Evolutionary conservation across 164 flowering plant genomes (phyloP).

Genomic region (Aristolochia contorta): DNA sequence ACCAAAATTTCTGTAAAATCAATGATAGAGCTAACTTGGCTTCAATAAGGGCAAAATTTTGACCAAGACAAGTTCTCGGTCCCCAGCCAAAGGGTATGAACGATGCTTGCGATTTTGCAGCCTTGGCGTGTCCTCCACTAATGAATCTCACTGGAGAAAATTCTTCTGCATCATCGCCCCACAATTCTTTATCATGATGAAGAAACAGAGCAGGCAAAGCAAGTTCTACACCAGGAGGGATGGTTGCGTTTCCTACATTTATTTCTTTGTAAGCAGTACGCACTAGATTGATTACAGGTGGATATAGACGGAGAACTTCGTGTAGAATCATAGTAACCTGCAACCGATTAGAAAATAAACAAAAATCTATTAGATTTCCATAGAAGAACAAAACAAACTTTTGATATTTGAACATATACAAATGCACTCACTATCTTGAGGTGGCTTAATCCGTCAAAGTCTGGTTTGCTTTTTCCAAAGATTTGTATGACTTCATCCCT

Average conservation of each 20-base stretch:
- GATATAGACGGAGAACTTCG: constrained; percentile 4
- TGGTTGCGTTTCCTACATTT: background rate
- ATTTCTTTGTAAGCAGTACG: background rate
- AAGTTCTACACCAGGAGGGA: constrained; percentile 1
- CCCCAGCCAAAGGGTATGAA: no score
- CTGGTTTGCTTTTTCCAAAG: no score
- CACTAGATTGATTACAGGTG: background rate
- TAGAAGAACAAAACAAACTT: no score
- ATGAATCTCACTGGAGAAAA: no score
- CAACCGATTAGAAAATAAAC: background rate
- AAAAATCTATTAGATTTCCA: no score
- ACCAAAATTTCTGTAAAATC: no score
- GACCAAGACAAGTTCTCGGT: no score
- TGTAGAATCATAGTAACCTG: constrained; percentile 3
- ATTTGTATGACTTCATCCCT: constrained; percentile 10
- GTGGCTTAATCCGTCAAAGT: background rate
- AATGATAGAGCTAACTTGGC: no score
- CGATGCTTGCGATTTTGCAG: no score
- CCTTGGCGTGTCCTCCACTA: no score
- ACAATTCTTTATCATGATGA: background rate
- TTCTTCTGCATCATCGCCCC: no score
- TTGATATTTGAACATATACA: background rate
- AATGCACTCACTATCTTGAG: background rate
- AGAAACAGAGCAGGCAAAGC: background rate
- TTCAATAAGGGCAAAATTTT: no score